phyloP scores from a whole-genome alignment of 78 protist genomes.

The Dictyostelium capitatum region DNA sequence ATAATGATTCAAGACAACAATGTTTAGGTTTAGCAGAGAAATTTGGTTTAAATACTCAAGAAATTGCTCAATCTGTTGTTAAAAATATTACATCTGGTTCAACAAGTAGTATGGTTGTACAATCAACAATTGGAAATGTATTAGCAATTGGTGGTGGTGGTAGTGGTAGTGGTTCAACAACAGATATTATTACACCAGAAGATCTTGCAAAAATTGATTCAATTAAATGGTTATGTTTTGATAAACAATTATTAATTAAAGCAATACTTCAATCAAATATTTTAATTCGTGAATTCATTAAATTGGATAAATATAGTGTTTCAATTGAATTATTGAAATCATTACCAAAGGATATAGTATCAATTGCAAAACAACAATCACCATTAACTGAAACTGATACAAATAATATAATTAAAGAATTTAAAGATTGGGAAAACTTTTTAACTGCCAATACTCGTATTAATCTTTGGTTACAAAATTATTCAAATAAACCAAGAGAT shows the following conservation, averaged over 20 bases:
- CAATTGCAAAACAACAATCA: conserved; percentile 2
- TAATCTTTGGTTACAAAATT: conserved; percentile 49
- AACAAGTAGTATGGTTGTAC: neutral
- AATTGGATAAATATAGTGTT: conserved; percentile 14
- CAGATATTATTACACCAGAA: conserved; percentile 19
- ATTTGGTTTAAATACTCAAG: conserved; percentile 48
- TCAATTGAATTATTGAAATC: conserved; percentile 10
- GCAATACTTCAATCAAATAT: conserved; percentile 39
- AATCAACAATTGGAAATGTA: neutral
- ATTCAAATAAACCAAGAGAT: conserved; percentile 49
- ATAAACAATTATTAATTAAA: conserved; percentile 32
- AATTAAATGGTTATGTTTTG: conserved; percentile 47
- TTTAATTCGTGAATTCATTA: conserved; percentile 47
- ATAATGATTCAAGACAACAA: conserved; percentile 17
- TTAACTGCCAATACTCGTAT: conserved; percentile 20
- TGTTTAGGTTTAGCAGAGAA: conserved; percentile 50
- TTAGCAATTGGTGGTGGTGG: neutral
- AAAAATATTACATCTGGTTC: conserved; percentile 19
- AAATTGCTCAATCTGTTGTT: conserved; percentile 55
- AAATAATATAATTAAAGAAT: conserved; percentile 54
- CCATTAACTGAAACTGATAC: conserved; percentile 14
- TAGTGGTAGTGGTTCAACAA: no score
- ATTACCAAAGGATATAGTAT: conserved; percentile 40
- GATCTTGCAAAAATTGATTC: conserved; percentile 52
- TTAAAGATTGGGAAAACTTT: conserved; percentile 44